These are phyloP conservation scores for Huntiella savannae DNA, from an alignment of 2,329 filamentous ascomycete genomes.

Conservation along the genomic window DNA sequence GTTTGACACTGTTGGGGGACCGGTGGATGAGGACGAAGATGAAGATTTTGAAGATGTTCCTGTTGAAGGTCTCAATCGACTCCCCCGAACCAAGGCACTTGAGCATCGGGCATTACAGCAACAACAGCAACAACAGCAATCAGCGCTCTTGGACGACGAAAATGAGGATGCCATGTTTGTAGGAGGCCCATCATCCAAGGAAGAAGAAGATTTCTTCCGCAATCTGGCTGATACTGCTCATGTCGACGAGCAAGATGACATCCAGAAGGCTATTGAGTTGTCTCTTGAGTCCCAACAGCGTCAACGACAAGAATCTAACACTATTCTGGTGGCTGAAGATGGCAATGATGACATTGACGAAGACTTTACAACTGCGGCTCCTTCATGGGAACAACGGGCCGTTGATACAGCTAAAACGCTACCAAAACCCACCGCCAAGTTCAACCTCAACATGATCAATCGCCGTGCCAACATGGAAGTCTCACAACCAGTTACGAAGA, in stretches of 20 bases:
- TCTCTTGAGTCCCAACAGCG: conserved; percentile 50
- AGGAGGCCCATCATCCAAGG: conserved; percentile 15
- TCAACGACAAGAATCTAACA: conserved; percentile 17
- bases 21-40: conserved; percentile 49
- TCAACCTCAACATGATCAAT: conserved; percentile 8
- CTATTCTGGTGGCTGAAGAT: conserved; percentile 7
- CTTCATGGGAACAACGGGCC: conserved; percentile 37
- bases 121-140: conserved; percentile 14
- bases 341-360: conserved; percentile 28
- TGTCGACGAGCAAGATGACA: conserved; percentile 30
- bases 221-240: conserved; percentile 7
- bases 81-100: conserved; percentile 37
- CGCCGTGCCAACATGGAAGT: conserved; percentile 23
- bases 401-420: conserved; percentile 30
- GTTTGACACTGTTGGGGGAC: conserved; percentile 36
- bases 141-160: conserved; percentile 15
- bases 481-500: conserved; percentile 51
- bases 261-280: conserved; percentile 66
- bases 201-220: conserved; percentile 18
- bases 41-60: conserved; percentile 85
- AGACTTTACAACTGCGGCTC: conserved; percentile 26
- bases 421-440: conserved; percentile 21
- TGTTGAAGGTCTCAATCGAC: conserved; percentile 69
- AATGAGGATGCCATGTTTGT: conserved; percentile 38
- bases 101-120: conserved; percentile 14